Percentiles rank a stretch among this genome's conserved stretches.
These are phyloP conservation scores for Globisporangium polare DNA, from an alignment of 352 stramenopile species.

Conservation along the genomic window DNA sequence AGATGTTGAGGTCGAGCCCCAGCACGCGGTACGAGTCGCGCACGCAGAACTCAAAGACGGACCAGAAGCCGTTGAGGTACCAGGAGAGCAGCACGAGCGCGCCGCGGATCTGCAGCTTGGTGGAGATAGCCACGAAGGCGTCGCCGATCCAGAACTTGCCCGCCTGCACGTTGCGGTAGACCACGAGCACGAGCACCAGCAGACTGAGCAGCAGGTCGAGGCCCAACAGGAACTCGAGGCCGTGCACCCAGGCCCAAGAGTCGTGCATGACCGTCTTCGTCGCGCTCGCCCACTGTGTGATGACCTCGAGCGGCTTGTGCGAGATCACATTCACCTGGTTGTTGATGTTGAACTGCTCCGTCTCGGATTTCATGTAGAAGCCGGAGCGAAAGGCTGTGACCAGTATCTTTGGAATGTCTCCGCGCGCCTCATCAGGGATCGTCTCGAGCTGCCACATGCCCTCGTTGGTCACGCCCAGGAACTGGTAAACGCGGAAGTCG, in stretches of 20 bases:
- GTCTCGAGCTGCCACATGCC: slow-evolving; percentile 21
- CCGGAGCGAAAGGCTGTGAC: slow-evolving; percentile 25
- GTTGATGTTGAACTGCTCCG: slow-evolving; percentile 23
- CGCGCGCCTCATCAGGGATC: slow-evolving; percentile 15
- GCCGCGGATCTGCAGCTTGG: slow-evolving; percentile 16
- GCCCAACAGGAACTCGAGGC: slow-evolving; percentile 32
- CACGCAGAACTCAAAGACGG: slow-evolving; percentile 32
- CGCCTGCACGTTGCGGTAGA: slow-evolving; percentile 23
- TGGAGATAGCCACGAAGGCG: slow-evolving; percentile 32
- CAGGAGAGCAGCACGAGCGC: slow-evolving; percentile 25
- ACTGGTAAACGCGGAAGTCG: slow-evolving; percentile 27
- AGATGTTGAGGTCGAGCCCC: slow-evolving; percentile 16
- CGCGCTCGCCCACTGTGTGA: slow-evolving; percentile 5
- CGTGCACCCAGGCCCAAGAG: slow-evolving; percentile 41
- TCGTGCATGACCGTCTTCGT: slow-evolving; percentile 9
- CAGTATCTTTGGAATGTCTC: slow-evolving; percentile 25
- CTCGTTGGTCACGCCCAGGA: slow-evolving; percentile 16
- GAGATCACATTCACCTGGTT: slow-evolving; percentile 16
- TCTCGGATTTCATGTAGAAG: slow-evolving; percentile 23
- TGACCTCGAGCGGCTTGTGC: slow-evolving; percentile 2
- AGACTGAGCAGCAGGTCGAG: slow-evolving; percentile 29
- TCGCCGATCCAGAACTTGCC: slow-evolving; percentile 43
- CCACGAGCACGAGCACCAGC: slow-evolving; percentile 25
- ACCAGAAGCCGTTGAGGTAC: slow-evolving; percentile 33
- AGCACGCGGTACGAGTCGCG: slow-evolving; percentile 19